These are phyloP conservation scores for Tetrapisispora iriomotensis DNA, from an alignment of 805 yeast genomes.

Conservation along the genomic window DNA sequence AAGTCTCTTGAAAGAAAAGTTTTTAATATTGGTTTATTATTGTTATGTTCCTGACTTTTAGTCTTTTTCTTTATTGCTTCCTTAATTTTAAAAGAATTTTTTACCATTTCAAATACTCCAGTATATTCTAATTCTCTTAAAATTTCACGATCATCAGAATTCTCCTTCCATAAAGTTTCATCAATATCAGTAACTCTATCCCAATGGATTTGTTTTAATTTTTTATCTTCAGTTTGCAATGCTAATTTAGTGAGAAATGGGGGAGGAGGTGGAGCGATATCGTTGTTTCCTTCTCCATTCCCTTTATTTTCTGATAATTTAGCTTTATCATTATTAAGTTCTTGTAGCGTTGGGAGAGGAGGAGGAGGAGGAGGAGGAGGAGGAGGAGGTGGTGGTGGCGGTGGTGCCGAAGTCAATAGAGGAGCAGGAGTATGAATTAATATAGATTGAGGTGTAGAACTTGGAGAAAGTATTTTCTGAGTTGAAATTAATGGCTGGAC, in stretches of 20 bases:
- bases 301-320: neutral
- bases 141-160: slow-evolving; percentile 31
- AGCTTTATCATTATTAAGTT: neutral
- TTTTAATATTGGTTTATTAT: slow-evolving; percentile 31
- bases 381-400: neutral
- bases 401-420: slow-evolving; percentile 15
- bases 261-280: slow-evolving; percentile 28
- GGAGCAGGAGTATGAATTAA: slow-evolving; percentile 15
- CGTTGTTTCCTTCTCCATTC: neutral
- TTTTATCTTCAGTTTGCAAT: slow-evolving; percentile 34
- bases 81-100: slow-evolving; percentile 43
- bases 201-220: slow-evolving; percentile 76
- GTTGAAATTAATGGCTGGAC: too few relatives aligned
- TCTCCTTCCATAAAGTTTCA: slow-evolving; percentile 54
- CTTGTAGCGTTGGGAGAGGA: slow-evolving; percentile 26
- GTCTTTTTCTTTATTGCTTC: slow-evolving; percentile 32
- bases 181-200: slow-evolving; percentile 53
- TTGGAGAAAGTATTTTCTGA: too few relatives aligned
- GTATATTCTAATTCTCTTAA: slow-evolving; percentile 41
- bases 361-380: slow-evolving; percentile 20
- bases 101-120: slow-evolving; percentile 61
- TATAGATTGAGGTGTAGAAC: too few relatives aligned
- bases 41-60: slow-evolving; percentile 27
- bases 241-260: slow-evolving; percentile 15
- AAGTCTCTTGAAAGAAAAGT: slow-evolving; percentile 58